Conservation (phyloP, 805 yeast genomes). For the Torulaspora indica region DNA sequence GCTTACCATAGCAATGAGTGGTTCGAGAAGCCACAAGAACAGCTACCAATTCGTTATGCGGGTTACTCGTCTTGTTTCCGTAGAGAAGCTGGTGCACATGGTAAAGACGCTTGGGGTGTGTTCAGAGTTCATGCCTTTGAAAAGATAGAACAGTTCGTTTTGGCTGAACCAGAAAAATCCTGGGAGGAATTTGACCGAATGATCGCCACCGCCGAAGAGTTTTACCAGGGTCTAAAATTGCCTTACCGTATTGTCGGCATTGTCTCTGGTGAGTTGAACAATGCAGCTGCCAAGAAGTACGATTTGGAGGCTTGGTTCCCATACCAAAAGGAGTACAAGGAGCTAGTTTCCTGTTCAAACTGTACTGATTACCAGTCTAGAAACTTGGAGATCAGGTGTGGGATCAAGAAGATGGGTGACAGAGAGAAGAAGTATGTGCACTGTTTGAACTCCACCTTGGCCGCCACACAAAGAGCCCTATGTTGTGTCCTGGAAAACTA, state of each 20-base stretch:
- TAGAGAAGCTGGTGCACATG: constrained; percentile 99
- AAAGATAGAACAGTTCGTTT: constrained; percentile 92
- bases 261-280: constrained; percentile 97
- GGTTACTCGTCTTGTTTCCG: constrained; percentile 98
- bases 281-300: constrained; percentile 98
- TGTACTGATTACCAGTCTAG: constrained; percentile 99
- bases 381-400: constrained; percentile 97
- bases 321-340: constrained; percentile 96
- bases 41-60: constrained; percentile 92
- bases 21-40: constrained; percentile 97
- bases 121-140: constrained; percentile 98
- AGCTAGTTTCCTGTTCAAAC: constrained; percentile 96
- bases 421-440: constrained; percentile 96
- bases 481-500: constrained; percentile 97
- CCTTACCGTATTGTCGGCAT: constrained; percentile 98
- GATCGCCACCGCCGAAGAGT: constrained; percentile 88
- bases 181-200: constrained; percentile 96
- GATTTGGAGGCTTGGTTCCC: constrained; percentile 99
- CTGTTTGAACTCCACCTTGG: constrained; percentile 93
- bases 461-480: constrained; percentile 97
- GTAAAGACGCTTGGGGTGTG: constrained; percentile 99
- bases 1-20: constrained; percentile 97
- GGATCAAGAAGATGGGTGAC: constrained; percentile 92
- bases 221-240: constrained; percentile 83
- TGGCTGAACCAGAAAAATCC: constrained; percentile 96